Base-by-base conservation (phyloP, 2,329 filamentous ascomycete genomes). In the Pseudocercospora fuligena region DNA sequence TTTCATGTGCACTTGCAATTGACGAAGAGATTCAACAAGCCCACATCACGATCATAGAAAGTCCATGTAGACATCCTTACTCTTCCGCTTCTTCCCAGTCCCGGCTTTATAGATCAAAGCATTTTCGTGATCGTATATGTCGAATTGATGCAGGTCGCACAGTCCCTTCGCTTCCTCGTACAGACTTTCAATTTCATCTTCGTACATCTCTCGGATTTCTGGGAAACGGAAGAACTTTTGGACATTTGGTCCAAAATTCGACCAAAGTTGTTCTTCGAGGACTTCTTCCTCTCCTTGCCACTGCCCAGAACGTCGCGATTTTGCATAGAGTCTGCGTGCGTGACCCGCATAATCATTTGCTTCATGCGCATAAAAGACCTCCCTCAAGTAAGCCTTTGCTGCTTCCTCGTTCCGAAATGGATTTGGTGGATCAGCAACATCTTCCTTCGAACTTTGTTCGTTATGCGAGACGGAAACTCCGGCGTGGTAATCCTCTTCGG, bases 71-170 rank as follows among this genome's bases (percentile, higher is more conserved):
- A 43, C 16, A 16, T 7, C 7, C 16, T 43, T 43, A 43, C 40
- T 40, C 61, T 61, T 49, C 29, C 56, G 61, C 61, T 60, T 61
- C 51, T 60, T 59, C 1, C 60, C 62, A 57, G 49, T 67, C 2
- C 63, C 68, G 49, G 58, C 66, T 51, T 67, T 70, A 54, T 76
- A 76, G 31, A 78, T 43, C 64, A 76, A 36, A 3, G 62, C 70
- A 11, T 67, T 70, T 11, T 72, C 54, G 9, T 67, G 57, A 58
- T 73, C 71, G 54, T 69, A 69, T 9, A 78, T 29, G 58, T 76
- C 71, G 71, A 74, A 74, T 8, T 66, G 70, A 29, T 73, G 51
- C 53, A 69, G 63, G 59, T 78, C 76, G 57, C 72, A 74, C 40
- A 77, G 70, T 23, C 54, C 46, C 70, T 69, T 74, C n/a, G 74